Evolutionary conservation across 768 basidiomycete species (phyloP).

Genomic region (Russula emetica): DNA sequence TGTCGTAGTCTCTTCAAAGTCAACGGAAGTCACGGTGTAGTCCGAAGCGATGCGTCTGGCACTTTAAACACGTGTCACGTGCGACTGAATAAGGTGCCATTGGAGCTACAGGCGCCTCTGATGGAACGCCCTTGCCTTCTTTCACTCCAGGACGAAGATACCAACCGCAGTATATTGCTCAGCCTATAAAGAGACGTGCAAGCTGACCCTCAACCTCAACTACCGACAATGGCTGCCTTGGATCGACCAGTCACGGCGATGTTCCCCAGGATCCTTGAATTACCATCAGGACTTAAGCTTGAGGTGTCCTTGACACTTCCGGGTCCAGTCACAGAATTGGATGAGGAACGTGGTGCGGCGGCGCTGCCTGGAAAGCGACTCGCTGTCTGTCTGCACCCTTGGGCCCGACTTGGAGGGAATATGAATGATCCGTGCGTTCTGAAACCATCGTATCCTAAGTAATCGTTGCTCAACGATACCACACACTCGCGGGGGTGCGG

Average conservation of each 20-base stretch:
- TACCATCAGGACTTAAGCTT: constrained; percentile 24
- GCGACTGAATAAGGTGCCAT: background rate
- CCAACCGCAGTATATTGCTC: background rate
- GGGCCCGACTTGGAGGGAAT: constrained; percentile 78
- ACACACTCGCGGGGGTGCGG: background rate
- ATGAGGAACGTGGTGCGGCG: constrained; percentile 20
- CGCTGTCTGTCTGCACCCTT: constrained; percentile 75
- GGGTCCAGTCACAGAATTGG: constrained; percentile 15
- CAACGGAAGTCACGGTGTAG: too few species aligned
- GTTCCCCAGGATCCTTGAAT: constrained; percentile 21
- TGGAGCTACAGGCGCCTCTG: background rate
- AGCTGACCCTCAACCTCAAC: background rate
- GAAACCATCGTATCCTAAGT: background rate
- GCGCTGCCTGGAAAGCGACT: constrained; percentile 39
- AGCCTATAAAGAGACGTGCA: background rate
- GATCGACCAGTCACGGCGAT: constrained; percentile 3
- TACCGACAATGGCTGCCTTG: constrained; percentile 5
- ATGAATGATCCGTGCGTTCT: constrained; percentile 70
- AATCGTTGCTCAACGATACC: background rate
- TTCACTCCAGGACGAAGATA: background rate
- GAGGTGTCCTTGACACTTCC: constrained; percentile 21
- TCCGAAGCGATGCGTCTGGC: too few species aligned
- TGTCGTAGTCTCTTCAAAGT: background rate
- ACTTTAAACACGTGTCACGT: background rate
- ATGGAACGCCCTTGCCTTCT: background rate